A percentile compares a stretch with the other conserved stretches of the same genome.
These are phyloP conservation scores for Ogataea naganishii DNA, from an alignment of 805 yeast species.

Conservation along the genomic window DNA sequence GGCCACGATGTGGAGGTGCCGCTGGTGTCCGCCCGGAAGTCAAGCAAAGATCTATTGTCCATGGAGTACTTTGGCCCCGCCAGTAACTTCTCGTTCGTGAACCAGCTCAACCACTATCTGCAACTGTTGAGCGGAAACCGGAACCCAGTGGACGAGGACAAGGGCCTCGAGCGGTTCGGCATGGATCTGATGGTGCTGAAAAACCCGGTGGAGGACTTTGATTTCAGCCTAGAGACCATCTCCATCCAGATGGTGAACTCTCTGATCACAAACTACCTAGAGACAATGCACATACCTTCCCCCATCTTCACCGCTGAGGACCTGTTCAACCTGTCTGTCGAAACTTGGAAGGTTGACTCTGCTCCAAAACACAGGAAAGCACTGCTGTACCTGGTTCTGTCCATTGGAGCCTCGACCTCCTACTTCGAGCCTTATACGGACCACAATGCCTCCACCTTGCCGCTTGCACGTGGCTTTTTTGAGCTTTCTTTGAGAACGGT, in stretches of 20 bases:
- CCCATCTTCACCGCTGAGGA: conserved; percentile 14
- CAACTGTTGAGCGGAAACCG: conserved; percentile 4
- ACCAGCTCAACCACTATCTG: conserved; percentile 14
- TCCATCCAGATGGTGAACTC: conserved; percentile 6
- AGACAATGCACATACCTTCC: conserved; percentile 14
- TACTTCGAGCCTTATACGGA: conserved; percentile 7
- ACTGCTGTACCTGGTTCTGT: conserved; percentile 11
- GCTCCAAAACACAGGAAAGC: conserved; percentile 10
- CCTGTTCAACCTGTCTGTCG: conserved; percentile 7
- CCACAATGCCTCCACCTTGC: conserved; percentile 4
- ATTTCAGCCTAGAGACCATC: conserved; percentile 8
- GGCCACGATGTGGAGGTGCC: background rate
- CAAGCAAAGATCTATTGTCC: conserved; percentile 4
- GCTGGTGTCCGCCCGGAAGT: conserved; percentile 5
- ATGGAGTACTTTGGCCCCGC: conserved; percentile 18
- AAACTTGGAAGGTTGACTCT: conserved; percentile 8
- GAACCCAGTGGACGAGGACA: conserved; percentile 6
- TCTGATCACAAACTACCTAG: conserved; percentile 11
- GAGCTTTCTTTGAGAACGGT: conserved; percentile 10
- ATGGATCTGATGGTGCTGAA: conserved; percentile 10
- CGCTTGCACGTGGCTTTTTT: conserved; percentile 13
- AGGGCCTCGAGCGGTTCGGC: conserved; percentile 14
- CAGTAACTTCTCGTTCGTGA: conserved; percentile 16
- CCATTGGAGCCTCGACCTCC: conserved; percentile 13
- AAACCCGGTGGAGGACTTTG: conserved; percentile 6